Base-by-base conservation (phyloP, 257 asterid species). In the Solanum ahanhuiri region DNA sequence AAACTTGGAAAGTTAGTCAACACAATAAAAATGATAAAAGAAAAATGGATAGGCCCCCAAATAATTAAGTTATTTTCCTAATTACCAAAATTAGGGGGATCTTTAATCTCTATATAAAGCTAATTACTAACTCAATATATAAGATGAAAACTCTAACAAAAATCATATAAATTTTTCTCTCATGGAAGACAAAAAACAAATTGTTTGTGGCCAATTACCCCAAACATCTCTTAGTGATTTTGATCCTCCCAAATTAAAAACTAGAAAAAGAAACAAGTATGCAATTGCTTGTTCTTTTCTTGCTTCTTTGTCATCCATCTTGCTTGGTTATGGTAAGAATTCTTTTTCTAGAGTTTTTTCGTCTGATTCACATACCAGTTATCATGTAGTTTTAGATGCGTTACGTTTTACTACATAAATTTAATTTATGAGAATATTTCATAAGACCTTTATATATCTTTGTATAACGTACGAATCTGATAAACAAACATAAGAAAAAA, bases 301-400 rank as follows among this genome's bases (percentile, higher is more conserved):
- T 25, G 92, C 92, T 20, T 90, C 92, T 82, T 85, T 90, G 88
- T 85, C 90, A 41, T 90, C 92, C 9, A 82, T 90, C 90, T 86
- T 90, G 88, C 90, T 90, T 35, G 92, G 92, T 28, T 90, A 90
- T 87, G 92, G 92, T 90, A 89, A 66, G 70, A 71, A 6, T 57
- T 71, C 9, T 70, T 85, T 70, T 6, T 5, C 5, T 48, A 51
- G 60, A 51, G 60, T 15, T 15, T 51, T 6, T 8, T 23, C 22
- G 20, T 28, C 9, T 66, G 35, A 15, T 66, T 25, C 10, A 67
- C 11, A 12, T 67, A 67, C 0, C 0, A 25, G 35, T 31, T 70
- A 70, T 31, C 4, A 6, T 69, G 2, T 17, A 14, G 0, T 31
- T 12, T 10, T 25, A 17, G 1, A 28, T 28, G 10, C 1, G 1